These are phyloP conservation scores for Scutellaria galericulata DNA, from an alignment of 257 asterid genomes.

Conservation along the genomic window DNA sequence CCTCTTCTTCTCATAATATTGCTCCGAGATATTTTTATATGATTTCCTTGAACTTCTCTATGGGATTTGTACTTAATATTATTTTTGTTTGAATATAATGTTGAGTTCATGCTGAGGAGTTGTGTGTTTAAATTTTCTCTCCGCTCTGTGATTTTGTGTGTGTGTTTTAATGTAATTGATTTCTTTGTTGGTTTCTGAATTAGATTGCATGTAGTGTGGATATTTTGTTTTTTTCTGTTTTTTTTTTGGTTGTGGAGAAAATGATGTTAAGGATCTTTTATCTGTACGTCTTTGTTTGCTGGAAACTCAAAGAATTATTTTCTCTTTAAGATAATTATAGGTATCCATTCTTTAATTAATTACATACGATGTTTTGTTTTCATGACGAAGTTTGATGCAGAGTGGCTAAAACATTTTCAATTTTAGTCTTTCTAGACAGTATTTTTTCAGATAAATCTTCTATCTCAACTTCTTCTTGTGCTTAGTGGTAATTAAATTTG, in stretches of 20 bases:
- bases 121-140: too few relatives aligned
- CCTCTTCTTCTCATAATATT: not conserved
- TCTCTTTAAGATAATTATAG: not conserved
- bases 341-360: not conserved
- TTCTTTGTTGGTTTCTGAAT: not conserved
- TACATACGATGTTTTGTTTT: not conserved
- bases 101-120: not conserved
- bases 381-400: not conserved
- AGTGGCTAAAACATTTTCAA: not conserved
- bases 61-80: not conserved
- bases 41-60: too few relatives aligned
- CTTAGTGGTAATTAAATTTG: conserved; percentile 18
- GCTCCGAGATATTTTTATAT: too few relatives aligned
- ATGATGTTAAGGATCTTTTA: not conserved
- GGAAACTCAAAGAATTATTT: not conserved
- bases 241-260: not conserved
- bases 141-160: not conserved
- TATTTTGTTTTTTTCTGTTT: not conserved
- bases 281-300: not conserved
- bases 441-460: not conserved
- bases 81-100: not conserved
- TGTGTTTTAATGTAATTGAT: too few relatives aligned
- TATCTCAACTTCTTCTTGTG: conserved; percentile 24
- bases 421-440: conserved; percentile 3
- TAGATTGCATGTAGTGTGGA: not conserved